Evolutionary conservation across 1,284 basidiomycete genomes (phyloP), one percentile per base, ranked within the genome.

Genomic region (Sanghuangporus sanghuang): DNA sequence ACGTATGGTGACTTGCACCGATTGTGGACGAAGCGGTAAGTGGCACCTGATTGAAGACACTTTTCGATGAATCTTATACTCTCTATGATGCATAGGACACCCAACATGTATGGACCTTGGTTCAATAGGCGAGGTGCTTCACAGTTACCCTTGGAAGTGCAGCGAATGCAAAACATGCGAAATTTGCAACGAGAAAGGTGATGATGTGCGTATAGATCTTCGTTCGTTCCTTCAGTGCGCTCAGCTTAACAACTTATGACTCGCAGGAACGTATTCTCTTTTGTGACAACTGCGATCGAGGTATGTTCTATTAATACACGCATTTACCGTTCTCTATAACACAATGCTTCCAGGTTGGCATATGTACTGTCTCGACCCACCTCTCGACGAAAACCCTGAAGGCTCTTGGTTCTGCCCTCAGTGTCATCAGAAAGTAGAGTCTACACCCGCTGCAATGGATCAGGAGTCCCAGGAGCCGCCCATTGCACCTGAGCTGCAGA

Each of bases 131-230:
- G 82, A 84, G 55, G 78, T 85, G 12, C 76, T 91, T 56, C 78
- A 80, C 63, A 80, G 82, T 61, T 96, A 96, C 73, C 78, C 83
- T 36, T 99, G 96, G 96, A 84, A 84, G 67, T 99, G 96, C 73
- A 84, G 87, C 60, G 93, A 96, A 69, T 98, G 96, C 80, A 98
- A 97, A 79, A 87, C 81, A 60, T 99, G 96, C 74, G 94, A 97
- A 75, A 79, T 92, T 63, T 99, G 96, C 73, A 75, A 82, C 54
- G 78, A 87, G 72, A 95, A 95, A 73, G 93, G 90, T 39, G 89
- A 95, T 73, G 95, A 96, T 75, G 95, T 96, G 78, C 80, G 92
- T 61, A 44, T 61, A n/a, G 6, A 14, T 54, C 49, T 66, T 18
- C 12, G 40, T 35, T 58, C 12, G 64, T 50, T 44, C 63, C 64